Conservation (phyloP, 495 filamentous ascomycete genomes). For the Cryomyces minteri region DNA sequence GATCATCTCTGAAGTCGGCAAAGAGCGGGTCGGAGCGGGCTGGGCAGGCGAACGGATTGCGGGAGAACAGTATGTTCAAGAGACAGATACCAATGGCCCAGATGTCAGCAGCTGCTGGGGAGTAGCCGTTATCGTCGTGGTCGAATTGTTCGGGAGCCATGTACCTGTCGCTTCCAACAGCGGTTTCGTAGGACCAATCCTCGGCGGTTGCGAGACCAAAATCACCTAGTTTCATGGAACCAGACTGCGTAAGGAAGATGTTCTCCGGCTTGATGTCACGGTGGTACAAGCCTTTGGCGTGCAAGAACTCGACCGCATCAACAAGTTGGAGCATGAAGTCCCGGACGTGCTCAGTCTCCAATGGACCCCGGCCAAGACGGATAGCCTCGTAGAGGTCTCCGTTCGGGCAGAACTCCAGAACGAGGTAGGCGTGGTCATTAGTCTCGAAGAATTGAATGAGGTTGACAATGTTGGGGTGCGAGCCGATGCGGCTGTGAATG, state of each 20-base stretch:
- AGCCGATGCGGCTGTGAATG: constrained; percentile 58
- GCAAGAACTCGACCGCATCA: constrained; percentile 78
- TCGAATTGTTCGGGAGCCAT: constrained; percentile 99
- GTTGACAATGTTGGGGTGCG: constrained; percentile 87
- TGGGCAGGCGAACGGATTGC: constrained; percentile 84
- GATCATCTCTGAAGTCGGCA: constrained; percentile 77
- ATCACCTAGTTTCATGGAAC: constrained; percentile 89
- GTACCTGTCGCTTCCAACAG: constrained; percentile 92
- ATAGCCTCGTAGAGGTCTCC: constrained; percentile 97
- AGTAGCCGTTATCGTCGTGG: constrained; percentile 67
- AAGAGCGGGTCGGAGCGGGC: constrained; percentile 76
- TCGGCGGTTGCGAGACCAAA: constrained; percentile 84
- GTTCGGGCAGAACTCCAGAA: constrained; percentile 89
- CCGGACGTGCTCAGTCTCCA: constrained; percentile 90
- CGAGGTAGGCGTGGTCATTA: constrained; percentile 70
- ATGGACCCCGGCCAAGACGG: constrained; percentile 63
- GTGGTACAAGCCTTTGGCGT: constrained; percentile 80
- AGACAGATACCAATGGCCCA: constrained; percentile 95
- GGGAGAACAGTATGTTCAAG: constrained; percentile 86
- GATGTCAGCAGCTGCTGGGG: constrained; percentile 81
- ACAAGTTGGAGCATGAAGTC: constrained; percentile 93
- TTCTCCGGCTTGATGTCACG: constrained; percentile 99
- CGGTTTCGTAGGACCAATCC: constrained; percentile 71
- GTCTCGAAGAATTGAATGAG: constrained; percentile 85
- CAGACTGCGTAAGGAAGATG: constrained; percentile 77